A percentile compares a stretch with the other conserved stretches of the same genome.
Conservation (phyloP, 345 rosid species). For the Rubroshorea leprosula region DNA sequence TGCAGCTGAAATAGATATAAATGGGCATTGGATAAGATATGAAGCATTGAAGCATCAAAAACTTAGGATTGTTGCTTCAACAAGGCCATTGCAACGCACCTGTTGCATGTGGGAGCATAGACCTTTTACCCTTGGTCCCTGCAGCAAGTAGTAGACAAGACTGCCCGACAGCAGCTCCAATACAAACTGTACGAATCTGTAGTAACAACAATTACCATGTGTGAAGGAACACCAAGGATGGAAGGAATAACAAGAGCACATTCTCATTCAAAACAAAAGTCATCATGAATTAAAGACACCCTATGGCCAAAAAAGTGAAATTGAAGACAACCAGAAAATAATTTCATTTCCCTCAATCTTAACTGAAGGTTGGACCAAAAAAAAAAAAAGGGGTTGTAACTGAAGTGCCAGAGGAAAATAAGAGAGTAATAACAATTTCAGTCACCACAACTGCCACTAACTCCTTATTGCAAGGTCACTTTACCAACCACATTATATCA, state of each 20-base stretch:
- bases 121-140: slow-evolving; percentile 78
- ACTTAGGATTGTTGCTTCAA: slow-evolving; percentile 1
- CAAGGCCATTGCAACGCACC: slow-evolving; percentile 31
- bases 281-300: neutral
- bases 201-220: slow-evolving; percentile 16
- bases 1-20: slow-evolving; percentile 50
- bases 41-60: neutral
- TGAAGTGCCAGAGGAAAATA: neutral
- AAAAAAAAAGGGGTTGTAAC: too few species aligned
- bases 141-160: slow-evolving; percentile 82
- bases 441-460: neutral
- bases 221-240: neutral
- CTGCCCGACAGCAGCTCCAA: slow-evolving; percentile 77
- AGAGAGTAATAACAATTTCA: neutral
- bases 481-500: neutral
- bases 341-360: neutral
- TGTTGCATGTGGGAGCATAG: slow-evolving; percentile 87
- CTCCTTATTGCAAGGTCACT: neutral
- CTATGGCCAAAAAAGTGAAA: too few species aligned
- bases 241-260: neutral
- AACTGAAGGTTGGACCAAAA: neutral
- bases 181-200: slow-evolving; percentile 70
- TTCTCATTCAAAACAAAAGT: neutral
- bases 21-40: neutral
- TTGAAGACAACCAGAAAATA: neutral